Percentiles rank a stretch among this genome's conserved stretches.
These are phyloP conservation scores for Gelatoporia subvermispora DNA, from an alignment of 768 basidiomycete species.

Conservation along the genomic window DNA sequence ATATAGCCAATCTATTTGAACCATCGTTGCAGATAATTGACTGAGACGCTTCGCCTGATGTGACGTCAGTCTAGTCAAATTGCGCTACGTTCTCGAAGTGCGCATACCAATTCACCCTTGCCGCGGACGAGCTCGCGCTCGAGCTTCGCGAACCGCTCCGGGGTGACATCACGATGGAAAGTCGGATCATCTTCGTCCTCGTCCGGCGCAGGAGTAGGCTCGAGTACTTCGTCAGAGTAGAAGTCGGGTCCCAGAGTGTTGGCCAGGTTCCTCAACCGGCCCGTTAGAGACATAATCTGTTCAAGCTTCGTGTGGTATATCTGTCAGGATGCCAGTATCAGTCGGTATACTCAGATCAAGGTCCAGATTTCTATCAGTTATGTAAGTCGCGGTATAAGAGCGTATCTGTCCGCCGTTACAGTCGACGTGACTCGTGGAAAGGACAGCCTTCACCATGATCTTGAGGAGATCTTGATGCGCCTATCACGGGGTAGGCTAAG, in stretches of 20 bases:
- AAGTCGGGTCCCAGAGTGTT: constrained; percentile 59
- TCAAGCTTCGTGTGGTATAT: constrained; percentile 61
- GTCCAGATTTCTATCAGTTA: too few species aligned
- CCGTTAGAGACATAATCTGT: constrained; percentile 65
- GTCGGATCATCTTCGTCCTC: constrained; percentile 35
- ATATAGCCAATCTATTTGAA: constrained; percentile 80
- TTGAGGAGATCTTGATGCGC: too few species aligned
- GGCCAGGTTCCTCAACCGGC: constrained; percentile 54
- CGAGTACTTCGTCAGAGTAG: constrained; percentile 51
- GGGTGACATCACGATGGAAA: constrained; percentile 65
- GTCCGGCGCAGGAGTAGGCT: constrained; percentile 38
- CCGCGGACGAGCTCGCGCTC: constrained; percentile 84
- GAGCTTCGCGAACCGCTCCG: constrained; percentile 72
- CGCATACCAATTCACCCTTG: constrained; percentile 78
- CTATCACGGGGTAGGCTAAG: too few species aligned
- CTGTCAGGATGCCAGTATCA: too few species aligned
- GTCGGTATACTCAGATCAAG: too few species aligned
- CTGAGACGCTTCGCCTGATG: constrained; percentile 60
- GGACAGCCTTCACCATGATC: too few species aligned
- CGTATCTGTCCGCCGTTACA: too few species aligned
- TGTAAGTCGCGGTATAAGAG: too few species aligned
- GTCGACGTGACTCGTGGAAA: too few species aligned
- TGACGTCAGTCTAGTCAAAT: neutral
- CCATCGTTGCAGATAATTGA: constrained; percentile 56
- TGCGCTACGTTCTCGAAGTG: constrained; percentile 1